phyloP scores from a whole-genome alignment of 805 yeast genomes.

The Candida michaelii region DNA sequence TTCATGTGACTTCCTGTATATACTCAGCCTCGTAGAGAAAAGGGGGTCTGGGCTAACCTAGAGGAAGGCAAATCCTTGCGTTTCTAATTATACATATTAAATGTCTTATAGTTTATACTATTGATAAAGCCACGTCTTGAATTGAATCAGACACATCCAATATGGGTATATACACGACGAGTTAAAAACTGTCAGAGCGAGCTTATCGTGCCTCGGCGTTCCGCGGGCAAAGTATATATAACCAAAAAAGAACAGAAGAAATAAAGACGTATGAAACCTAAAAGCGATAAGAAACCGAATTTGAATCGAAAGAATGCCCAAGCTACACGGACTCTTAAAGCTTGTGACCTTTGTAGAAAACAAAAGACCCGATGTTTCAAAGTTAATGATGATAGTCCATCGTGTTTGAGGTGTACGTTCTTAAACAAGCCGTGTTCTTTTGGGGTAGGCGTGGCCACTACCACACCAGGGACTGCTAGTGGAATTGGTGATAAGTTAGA shows the following conservation, averaged over 20 bases:
- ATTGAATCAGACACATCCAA: no score
- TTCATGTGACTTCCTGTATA: no score
- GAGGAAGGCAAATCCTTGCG: no score
- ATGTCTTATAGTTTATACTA: no score
- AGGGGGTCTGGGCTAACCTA: no score
- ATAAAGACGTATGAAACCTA: conserved; percentile 2
- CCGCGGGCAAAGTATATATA: neutral
- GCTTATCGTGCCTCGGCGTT: conserved; percentile 1
- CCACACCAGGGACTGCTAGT: neutral
- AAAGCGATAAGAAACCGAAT: conserved; percentile 6
- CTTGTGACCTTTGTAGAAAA: conserved; percentile 55
- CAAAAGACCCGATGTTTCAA: conserved; percentile 65
- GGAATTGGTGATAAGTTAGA: conserved; percentile 25
- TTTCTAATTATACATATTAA: no score
- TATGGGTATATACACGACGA: no score
- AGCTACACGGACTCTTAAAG: conserved; percentile 47
- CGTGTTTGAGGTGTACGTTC: conserved; percentile 61
- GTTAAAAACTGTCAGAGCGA: no score
- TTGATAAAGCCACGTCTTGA: no score
- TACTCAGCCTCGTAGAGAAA: no score
- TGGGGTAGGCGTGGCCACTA: conserved; percentile 4
- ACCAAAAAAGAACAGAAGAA: neutral
- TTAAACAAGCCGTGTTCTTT: conserved; percentile 55
- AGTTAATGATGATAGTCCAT: conserved; percentile 40
- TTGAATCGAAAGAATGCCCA: conserved; percentile 22